A percentile compares a stretch with the other conserved stretches of the same genome.
Evolutionary conservation across 1,139 yeast species (phyloP).

Genomic region (Saccharomyces pastorianus): DNA sequence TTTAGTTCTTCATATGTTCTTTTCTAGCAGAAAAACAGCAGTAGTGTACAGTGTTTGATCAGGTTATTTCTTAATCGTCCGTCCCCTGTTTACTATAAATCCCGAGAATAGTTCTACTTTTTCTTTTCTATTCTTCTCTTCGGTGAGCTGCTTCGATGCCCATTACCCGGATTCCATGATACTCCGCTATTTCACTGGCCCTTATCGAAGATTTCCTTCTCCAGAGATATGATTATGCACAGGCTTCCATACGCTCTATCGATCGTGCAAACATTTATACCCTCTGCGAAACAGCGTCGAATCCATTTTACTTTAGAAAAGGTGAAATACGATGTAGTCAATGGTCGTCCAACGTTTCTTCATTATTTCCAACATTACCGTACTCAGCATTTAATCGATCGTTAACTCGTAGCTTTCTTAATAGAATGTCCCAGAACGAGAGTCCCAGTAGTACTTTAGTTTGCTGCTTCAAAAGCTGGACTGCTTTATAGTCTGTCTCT

Average conservation of each 20-base stretch:
- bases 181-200: neutral
- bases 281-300: neutral
- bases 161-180: neutral
- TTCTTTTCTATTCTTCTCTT: neutral
- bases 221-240: neutral
- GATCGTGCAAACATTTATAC: neutral
- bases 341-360: neutral
- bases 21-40: neutral
- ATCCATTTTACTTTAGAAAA: neutral
- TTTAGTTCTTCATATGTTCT: neutral
- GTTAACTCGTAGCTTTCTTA: slow-evolving; percentile 11
- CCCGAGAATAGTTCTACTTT: neutral
- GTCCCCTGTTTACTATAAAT: neutral
- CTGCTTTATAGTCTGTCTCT: slow-evolving; percentile 8
- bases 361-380: slow-evolving; percentile 7
- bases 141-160: neutral
- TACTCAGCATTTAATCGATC: slow-evolving; percentile 11
- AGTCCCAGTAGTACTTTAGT: slow-evolving; percentile 7
- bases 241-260: neutral
- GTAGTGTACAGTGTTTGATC: neutral
- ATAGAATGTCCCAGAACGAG: slow-evolving; percentile 11
- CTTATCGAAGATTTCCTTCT: neutral
- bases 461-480: slow-evolving; percentile 6
- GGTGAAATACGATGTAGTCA: neutral
- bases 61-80: neutral